Evolutionary conservation across 768 basidiomycete species (phyloP), one percentile per base, ranked within the genome.

Genomic region (Tulasnella sp.): DNA sequence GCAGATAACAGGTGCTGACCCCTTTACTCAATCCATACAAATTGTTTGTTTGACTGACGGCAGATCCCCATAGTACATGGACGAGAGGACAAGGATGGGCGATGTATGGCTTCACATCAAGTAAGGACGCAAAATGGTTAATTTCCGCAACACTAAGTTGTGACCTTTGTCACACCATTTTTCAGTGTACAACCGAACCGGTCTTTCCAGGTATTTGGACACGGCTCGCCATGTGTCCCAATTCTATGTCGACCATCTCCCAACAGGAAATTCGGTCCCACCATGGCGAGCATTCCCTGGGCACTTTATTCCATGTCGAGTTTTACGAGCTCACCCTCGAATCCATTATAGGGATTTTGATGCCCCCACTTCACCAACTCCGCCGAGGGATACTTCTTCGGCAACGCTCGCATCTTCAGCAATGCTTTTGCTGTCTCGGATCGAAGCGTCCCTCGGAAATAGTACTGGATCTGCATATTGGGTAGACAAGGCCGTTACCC

Each of bases 61-160:
- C n/a, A n/a, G 30, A 17, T 2, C 21, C 44, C 26, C 55, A 42
- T 42, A 85, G 83, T 67, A 86, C 86, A 5, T 86, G 85, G 85
- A 78, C 82, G 48, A 79, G 85, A 29, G 85, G 85, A 7, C 81
- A 88, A 67, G 78, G 80, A 13, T 86, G 84, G 84, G 85, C 76
- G 1, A 76, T 85, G 27, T 83, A 82, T 63, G 84, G 84, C 0
- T 86, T 80, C 67, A 78, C 82, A 0, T 83, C 81, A 65, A 83
- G 85, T 85, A 64, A 32, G 82, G n/a, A n/a, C 60, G 21, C 8
- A 23, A 8, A 7, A 17, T 11, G 24, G 2, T 29, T 49, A n/a
- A 21, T 9, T 38, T 5, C 34, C 15, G 34, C 7, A 8, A 44
- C 26, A 41, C 17, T 24, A 15, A 13, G 29, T 26, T 11, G 32